Evolutionary conservation across 129 eudicot species (phyloP), one percentile per base, ranked within the genome.

Genomic region (Flaveria robusta): DNA sequence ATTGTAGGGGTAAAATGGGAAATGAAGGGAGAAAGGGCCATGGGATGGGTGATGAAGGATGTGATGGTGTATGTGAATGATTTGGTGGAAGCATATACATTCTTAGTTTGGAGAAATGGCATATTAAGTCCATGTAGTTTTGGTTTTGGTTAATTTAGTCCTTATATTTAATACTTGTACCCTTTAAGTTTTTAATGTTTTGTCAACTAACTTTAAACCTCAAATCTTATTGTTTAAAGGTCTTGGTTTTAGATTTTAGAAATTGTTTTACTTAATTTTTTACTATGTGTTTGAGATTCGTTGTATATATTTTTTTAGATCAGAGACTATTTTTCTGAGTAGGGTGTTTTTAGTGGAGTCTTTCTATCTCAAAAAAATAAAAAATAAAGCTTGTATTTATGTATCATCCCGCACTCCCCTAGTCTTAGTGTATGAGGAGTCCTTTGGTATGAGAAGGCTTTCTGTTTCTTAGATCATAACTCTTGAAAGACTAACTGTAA

Each of bases 1-100:
- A 74, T 42, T 16, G 65, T 14, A 65, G 81, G 89, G 93, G 91
- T 84, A 82, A 74, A 79, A 70, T 79, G 83, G 88, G 87, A 70
- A 87, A 76, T 20, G 7, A 51, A 3, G 7, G 18, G 56, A 4
- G 76, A 20, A 22, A 70, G n/a, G 24, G 90, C 88, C 96, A 87
- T 89, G 74, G 23, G 18, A 20, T 16, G 58, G 18, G 58, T n/a
- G n/a, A 16, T 50, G 22, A 23, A 2, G 58, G 58, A 5, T n/a
- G 58, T 58, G 62, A 20, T 55, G 65, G n/a, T 58, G 65, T 58
- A 10, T 58, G 65, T 58, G 65, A 58, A 58, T 58, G 7, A 51
- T 51, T 51, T 58, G 34, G 3, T 23, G 29, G 24, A 58, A 10
- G 65, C 34, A 58, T 58, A 58, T 58, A 55, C 63, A 58, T 58